Evolutionary conservation across 139 green algal species (phyloP).

Genomic region (Chlorella sp.): DNA sequence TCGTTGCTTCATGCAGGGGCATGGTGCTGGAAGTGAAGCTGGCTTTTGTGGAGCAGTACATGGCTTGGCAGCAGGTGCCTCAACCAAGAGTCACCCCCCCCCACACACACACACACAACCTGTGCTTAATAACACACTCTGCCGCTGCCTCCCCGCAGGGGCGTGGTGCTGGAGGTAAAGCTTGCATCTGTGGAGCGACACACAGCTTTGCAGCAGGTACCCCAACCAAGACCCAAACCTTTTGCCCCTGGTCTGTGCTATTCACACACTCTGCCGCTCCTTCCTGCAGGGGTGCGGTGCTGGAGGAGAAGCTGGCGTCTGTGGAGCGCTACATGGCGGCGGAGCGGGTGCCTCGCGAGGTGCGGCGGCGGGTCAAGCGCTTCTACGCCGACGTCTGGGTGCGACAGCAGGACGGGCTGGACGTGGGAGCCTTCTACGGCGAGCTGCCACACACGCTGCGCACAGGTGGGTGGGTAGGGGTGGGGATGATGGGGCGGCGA

Average conservation of each 20-base stretch:
- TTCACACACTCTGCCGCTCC: no score
- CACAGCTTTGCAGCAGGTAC: background rate
- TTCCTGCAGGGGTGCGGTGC: background rate
- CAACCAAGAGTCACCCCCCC: background rate
- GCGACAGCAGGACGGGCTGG: conserved; percentile 18
- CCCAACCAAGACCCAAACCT: no score
- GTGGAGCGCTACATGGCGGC: conserved; percentile 2
- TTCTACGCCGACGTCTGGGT: conserved; percentile 5
- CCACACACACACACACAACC: no score
- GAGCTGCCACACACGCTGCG: conserved; percentile 19
- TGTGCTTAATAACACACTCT: no score
- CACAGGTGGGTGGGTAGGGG: background rate
- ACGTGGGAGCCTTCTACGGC: conserved; percentile 7
- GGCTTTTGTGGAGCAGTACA: no score
- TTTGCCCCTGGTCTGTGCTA: no score
- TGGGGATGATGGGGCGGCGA: no score
- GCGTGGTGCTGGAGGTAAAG: conserved; percentile 1
- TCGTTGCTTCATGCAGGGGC: no score
- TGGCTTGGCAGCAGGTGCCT: background rate
- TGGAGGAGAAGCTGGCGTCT: conserved; percentile 11
- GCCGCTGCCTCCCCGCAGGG: background rate
- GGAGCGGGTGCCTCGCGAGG: conserved; percentile 12
- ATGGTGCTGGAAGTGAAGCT: no score
- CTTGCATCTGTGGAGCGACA: background rate
- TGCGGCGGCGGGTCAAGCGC: background rate